These are phyloP conservation scores for Zymoseptoria tritici DNA, from an alignment of 2,329 filamentous ascomycete species.

Conservation along the genomic window DNA sequence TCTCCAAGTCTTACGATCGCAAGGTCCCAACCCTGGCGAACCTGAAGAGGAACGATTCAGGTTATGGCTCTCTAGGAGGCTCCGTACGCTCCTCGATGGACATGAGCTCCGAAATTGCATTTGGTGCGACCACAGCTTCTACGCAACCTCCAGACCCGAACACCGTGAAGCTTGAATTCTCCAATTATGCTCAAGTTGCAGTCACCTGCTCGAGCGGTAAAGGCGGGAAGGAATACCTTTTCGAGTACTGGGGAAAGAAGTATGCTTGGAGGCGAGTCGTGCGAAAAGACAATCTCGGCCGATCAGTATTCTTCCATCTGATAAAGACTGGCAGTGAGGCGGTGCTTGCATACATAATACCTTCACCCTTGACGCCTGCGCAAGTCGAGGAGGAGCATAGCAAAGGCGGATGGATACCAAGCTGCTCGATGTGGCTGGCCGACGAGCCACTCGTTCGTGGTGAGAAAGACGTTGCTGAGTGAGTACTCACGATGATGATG, in stretches of 20 bases:
- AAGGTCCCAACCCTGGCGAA: slow-evolving; percentile 34
- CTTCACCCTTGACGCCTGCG: slow-evolving; percentile 63
- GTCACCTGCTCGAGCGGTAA: slow-evolving; percentile 62
- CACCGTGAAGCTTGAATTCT: slow-evolving; percentile 84
- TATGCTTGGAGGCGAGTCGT: slow-evolving; percentile 77
- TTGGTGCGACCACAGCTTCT: slow-evolving; percentile 25
- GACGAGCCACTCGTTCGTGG: slow-evolving; percentile 62
- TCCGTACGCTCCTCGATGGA: slow-evolving; percentile 27
- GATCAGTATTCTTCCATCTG: slow-evolving; percentile 71
- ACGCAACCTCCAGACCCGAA: slow-evolving; percentile 38
- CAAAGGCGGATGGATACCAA: slow-evolving; percentile 83
- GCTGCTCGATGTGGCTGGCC: slow-evolving; percentile 84
- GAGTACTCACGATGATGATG: slow-evolving; percentile 37
- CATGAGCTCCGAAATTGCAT: slow-evolving; percentile 46
- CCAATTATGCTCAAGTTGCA: slow-evolving; percentile 91
- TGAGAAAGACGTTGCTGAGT: slow-evolving; percentile 80
- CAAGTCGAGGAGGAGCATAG: slow-evolving; percentile 64
- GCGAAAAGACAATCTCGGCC: slow-evolving; percentile 57
- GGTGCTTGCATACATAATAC: slow-evolving; percentile 76
- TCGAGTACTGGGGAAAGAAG: slow-evolving; percentile 78
- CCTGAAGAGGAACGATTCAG: slow-evolving; percentile 52
- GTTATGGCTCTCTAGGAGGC: slow-evolving; percentile 47
- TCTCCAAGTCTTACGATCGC: slow-evolving; percentile 45
- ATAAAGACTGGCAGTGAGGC: slow-evolving; percentile 57
- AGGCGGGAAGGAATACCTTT: slow-evolving; percentile 71